Evolutionary conservation across 768 basidiomycete genomes (phyloP).

Genomic region (Phaffia tasmanica): DNA sequence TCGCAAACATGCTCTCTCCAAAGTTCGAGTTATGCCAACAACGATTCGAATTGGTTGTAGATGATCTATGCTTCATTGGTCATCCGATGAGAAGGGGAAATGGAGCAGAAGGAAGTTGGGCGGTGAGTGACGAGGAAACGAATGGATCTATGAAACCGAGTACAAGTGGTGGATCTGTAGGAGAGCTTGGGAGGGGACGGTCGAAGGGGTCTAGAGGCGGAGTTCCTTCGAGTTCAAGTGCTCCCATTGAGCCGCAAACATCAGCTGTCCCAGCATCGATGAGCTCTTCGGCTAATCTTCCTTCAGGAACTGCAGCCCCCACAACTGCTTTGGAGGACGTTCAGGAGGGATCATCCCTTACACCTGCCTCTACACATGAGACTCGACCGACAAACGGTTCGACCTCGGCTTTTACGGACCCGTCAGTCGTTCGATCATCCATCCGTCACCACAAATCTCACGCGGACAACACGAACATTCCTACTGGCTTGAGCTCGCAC

Average conservation of each 20-base stretch:
- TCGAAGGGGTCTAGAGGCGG: too few relatives aligned
- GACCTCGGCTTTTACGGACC: not conserved
- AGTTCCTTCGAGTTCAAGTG: too few relatives aligned
- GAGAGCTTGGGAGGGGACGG: not conserved
- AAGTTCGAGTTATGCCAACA: constrained; percentile 71
- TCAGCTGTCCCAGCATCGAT: not conserved
- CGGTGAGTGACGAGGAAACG: constrained; percentile 5
- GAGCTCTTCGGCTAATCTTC: not conserved
- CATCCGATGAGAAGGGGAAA: constrained; percentile 69
- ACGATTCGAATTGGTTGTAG: constrained; percentile 83
- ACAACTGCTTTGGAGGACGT: too few relatives aligned
- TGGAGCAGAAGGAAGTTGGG: constrained; percentile 23
- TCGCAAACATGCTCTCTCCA: constrained; percentile 72
- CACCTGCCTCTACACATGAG: too few relatives aligned
- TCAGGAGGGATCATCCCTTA: too few relatives aligned
- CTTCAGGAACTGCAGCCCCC: too few relatives aligned
- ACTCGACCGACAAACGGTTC: too few relatives aligned
- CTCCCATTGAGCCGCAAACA: too few relatives aligned
- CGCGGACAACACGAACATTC: not conserved
- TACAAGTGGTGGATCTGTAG: not conserved
- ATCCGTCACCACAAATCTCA: not conserved
- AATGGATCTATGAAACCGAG: too few relatives aligned
- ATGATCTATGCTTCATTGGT: constrained; percentile 84
- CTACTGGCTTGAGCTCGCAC: too few relatives aligned
- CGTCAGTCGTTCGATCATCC: not conserved